Evolutionary conservation across 257 asterid species (phyloP), one percentile per base, ranked within the genome.

Genomic region (Misopates orontium): DNA sequence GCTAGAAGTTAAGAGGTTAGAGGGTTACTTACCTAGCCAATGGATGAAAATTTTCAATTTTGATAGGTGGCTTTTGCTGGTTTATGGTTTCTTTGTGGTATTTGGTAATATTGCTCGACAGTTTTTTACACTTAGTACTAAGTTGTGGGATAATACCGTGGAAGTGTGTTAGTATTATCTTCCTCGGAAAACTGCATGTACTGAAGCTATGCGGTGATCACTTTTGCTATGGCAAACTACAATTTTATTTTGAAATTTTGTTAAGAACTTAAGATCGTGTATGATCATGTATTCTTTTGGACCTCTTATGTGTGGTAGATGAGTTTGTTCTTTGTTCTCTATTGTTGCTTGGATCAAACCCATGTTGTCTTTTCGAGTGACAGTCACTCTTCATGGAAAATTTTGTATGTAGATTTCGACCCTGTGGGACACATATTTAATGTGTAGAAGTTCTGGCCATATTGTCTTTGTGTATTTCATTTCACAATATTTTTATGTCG

Each of bases 21-120:
- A 51, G 69, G 58, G 28, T 52, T 60, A 50, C 56, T 74, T 54
- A 71, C 75, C 76, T 80, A 67, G 70, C 75, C 71, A 25, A 32
- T 66, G 42, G 67, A 52, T 54, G 71, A 49, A 28, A 75, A 73
- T 69, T 72, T 70, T 51, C 84, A 76, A 64, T 77, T 89, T 89
- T 89, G 95, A 71, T 78, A 76, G 77, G 11, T 62, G 42, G 24
- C 61, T 64, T 72, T 71, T 59, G 75, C 17, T 60, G 62, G 75
- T 72, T 67, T 66, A 59, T 66, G 31, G 56, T 73, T 75, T 52
- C 68, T 59, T 5, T 71, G 45, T 66, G 24, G 32, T 55, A 77
- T 59, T 65, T 83, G 62, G 70, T 69, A 42, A 69, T 65, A 64
- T 41, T 67, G 62, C 67, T 65, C 61, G 69, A 74, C 65, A 56